Evolutionary conservation across 805 yeast genomes (phyloP), one percentile per base, ranked within the genome.

Genomic region (Clavispora vitiphila): DNA sequence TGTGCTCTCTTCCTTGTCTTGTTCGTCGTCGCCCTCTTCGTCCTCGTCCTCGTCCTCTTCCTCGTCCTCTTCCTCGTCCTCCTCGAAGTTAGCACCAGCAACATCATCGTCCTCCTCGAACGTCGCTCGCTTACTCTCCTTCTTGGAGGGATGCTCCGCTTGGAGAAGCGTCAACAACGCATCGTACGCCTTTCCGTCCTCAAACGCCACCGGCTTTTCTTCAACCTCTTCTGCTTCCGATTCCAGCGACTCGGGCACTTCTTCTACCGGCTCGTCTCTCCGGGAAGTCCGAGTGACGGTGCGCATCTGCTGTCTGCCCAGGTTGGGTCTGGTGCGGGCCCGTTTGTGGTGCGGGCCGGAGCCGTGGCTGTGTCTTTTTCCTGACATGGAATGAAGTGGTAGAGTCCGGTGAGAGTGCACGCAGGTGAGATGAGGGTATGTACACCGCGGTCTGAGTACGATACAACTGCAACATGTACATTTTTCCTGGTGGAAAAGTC

Each of bases 111-210:
- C 43, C 7, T 14, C 32, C n/a, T 29, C 18, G 12, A 38, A 36
- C 22, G 10, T 31, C 29, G 46, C 35, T 34, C 46, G 37, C 37
- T 51, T 49, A 39, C 31, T 48, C 42, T 42, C 23, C 27, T 41
- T 39, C 19, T 44, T 42, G 38, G 10, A 37, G 37, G 45, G 48
- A 47, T 71, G 74, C 39, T 76, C 80, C 8, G 76, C 60, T 34
- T 68, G 72, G 46, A 84, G 67, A 37, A 85, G 68, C 1, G 86
- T 78, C 54, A 85, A 58, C 37, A 85, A 64, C 1, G 91, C 90
- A 50, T 76, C 73, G 59, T 85, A 84, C 0, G 84, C 85, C 53
- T 69, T 67, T 3, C 73, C 70, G 24, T 49, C 50, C 21, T 42
- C 46, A 26, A 50, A 49, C 9, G 27, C 35, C 15, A 51, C 42